These are phyloP conservation scores for Leptographium procerum DNA, from an alignment of 2,329 filamentous ascomycete species.

Conservation along the genomic window DNA sequence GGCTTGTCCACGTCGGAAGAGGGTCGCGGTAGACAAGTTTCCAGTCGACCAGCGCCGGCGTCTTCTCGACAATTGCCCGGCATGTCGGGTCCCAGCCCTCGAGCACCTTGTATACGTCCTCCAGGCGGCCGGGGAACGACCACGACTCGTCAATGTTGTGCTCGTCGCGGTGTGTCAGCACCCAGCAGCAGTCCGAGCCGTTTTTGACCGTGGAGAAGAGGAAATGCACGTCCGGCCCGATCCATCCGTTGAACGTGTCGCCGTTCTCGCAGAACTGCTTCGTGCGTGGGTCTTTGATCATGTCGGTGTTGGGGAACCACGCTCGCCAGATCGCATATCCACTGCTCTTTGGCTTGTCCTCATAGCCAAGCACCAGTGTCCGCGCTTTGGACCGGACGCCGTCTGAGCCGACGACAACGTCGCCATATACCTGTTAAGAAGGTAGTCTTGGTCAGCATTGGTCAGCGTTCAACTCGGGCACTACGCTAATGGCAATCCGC, in stretches of 20 bases:
- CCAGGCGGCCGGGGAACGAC: slow-evolving; percentile 39
- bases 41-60: slow-evolving; percentile 34
- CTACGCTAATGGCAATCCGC: too few relatives aligned
- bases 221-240: slow-evolving; percentile 45
- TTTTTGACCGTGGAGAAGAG: slow-evolving; percentile 46
- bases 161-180: slow-evolving; percentile 42
- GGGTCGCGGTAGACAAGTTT: slow-evolving; percentile 39
- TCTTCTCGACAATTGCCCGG: slow-evolving; percentile 35
- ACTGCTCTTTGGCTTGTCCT: slow-evolving; percentile 38
- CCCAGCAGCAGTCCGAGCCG: slow-evolving; percentile 46
- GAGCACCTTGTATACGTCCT: slow-evolving; percentile 38
- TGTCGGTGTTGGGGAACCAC: slow-evolving; percentile 40
- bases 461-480: too few relatives aligned
- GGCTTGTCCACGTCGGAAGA: slow-evolving; percentile 36
- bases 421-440: slow-evolving; percentile 22
- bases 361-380: slow-evolving; percentile 37
- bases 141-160: slow-evolving; percentile 44
- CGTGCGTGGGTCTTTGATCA: slow-evolving; percentile 39
- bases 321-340: slow-evolving; percentile 42
- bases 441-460: not conserved
- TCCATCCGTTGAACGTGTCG: slow-evolving; percentile 49
- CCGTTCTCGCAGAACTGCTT: slow-evolving; percentile 43
- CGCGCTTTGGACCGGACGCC: slow-evolving; percentile 42
- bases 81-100: slow-evolving; percentile 40
- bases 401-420: slow-evolving; percentile 43